Conservation (phyloP, 352 stramenopile species). For the Sclerospora graminicola region DNA sequence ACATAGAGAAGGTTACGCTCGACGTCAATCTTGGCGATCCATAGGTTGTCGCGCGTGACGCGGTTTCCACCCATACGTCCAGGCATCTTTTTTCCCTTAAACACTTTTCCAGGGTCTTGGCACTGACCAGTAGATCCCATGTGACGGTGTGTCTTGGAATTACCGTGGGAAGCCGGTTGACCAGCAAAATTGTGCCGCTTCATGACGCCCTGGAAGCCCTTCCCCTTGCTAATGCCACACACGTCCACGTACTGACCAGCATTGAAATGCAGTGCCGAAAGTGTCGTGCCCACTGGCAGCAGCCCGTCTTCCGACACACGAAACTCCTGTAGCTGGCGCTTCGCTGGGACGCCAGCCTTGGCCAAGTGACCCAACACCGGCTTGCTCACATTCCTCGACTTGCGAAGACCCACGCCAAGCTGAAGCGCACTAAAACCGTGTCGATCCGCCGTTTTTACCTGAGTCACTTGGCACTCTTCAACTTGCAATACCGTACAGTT, state of each 20-base stretch:
- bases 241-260: conserved; percentile 98
- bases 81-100: conserved; percentile 99
- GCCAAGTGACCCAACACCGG: conserved; percentile 87
- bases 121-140: conserved; percentile 96
- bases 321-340: conserved; percentile 94
- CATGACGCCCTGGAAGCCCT: conserved; percentile 94
- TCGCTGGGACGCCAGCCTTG: conserved; percentile 87
- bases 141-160: conserved; percentile 94
- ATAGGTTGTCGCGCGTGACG: conserved; percentile 95
- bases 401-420: conserved; percentile 93
- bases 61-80: conserved; percentile 92
- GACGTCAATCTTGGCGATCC: conserved; percentile 87
- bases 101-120: conserved; percentile 97
- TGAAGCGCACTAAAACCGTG: conserved; percentile 94
- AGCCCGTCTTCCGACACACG: conserved; percentile 86
- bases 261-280: conserved; percentile 96
- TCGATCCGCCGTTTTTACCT: conserved; percentile 91
- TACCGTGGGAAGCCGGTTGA: conserved; percentile 96
- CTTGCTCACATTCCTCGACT: conserved; percentile 93
- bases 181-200: conserved; percentile 97
- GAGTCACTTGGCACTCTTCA: conserved; percentile 89
- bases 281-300: conserved; percentile 81
- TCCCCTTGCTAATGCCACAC: conserved; percentile 87
- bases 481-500: conserved; percentile 92
- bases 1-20: conserved; percentile 91